A percentile compares a stretch with the other conserved stretches of the same genome.
These are phyloP conservation scores for Hypoxylon rickii DNA, from an alignment of 495 filamentous ascomycete species.

Conservation along the genomic window DNA sequence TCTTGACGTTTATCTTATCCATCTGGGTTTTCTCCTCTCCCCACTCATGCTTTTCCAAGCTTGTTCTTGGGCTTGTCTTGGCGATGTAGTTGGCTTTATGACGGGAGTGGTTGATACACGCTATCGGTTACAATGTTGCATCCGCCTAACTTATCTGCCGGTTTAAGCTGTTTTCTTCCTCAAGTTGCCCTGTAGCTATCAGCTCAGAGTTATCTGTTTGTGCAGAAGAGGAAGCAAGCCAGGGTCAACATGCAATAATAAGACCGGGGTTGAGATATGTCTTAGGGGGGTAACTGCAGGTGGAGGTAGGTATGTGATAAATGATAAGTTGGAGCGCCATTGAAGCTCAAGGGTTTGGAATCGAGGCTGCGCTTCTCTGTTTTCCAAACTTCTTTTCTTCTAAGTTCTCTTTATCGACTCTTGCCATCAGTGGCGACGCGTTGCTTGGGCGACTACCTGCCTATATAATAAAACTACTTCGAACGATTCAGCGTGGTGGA, in stretches of 20 bases:
- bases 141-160: neutral
- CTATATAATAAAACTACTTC: neutral
- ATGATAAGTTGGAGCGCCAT: neutral
- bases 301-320: neutral
- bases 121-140: too few relatives aligned
- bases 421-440: too few relatives aligned
- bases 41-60: conserved; percentile 2
- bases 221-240: conserved; percentile 1
- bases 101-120: too few relatives aligned
- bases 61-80: neutral
- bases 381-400: neutral
- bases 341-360: neutral
- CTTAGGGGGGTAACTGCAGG: neutral
- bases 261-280: neutral
- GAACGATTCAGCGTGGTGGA: neutral
- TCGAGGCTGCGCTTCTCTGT: neutral
- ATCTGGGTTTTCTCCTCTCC: neutral
- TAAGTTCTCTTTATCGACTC: too few relatives aligned
- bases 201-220: conserved; percentile 15
- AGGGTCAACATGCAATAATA: neutral
- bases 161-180: too few relatives aligned
- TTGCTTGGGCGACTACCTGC: neutral
- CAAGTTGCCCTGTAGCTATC: neutral
- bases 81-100: too few relatives aligned
- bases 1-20: conserved; percentile 20